phyloP scores from a whole-genome alignment of 164 flowering plant species.

The Taxillus chinensis region DNA sequence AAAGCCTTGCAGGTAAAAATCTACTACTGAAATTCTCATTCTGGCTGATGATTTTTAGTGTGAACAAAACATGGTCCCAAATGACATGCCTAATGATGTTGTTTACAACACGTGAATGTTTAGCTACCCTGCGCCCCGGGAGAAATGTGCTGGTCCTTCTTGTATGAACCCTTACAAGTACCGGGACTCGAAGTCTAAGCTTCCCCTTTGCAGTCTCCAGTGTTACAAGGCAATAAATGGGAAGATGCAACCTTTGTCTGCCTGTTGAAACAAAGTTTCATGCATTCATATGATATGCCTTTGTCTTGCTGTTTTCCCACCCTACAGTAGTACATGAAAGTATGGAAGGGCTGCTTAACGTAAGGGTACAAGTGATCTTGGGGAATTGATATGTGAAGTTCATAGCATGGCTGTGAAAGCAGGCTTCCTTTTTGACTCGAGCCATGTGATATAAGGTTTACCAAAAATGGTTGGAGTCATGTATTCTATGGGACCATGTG shows the following conservation, averaged over 20 bases:
- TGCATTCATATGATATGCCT: no score
- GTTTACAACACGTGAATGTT: slow-evolving; percentile 6
- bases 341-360: no score
- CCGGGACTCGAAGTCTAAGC: slow-evolving; percentile 64
- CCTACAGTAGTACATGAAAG: no score
- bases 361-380: no score
- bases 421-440: no score
- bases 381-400: no score
- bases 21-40: neutral
- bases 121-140: slow-evolving; percentile 80
- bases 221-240: slow-evolving; percentile 61
- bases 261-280: slow-evolving; percentile 17
- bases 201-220: slow-evolving; percentile 67
- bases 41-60: neutral
- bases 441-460: no score
- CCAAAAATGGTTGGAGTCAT: no score
- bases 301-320: no score
- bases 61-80: neutral
- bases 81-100: neutral
- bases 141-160: slow-evolving; percentile 63
- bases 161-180: slow-evolving; percentile 60
- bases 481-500: no score
- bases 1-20: slow-evolving; percentile 25
- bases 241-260: slow-evolving; percentile 19
- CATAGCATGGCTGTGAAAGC: no score